phyloP scores from a whole-genome alignment of 495 filamentous ascomycete genomes.

The Aspergillus mulundensis region DNA sequence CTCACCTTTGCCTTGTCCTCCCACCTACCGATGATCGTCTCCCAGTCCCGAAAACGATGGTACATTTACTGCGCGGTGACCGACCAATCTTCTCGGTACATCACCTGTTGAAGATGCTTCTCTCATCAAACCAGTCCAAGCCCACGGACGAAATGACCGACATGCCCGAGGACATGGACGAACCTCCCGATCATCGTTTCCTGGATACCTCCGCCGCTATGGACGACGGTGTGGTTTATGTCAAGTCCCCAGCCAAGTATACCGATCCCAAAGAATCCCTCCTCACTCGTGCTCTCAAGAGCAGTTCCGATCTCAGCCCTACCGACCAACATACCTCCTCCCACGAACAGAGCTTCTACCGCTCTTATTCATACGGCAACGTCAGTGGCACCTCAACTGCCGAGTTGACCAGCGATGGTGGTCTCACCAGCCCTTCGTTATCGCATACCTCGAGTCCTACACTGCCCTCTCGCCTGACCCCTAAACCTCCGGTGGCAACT shows the following conservation, averaged over 20 bases:
- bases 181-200: constrained; percentile 39
- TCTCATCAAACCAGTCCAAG: constrained; percentile 40
- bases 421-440: constrained; percentile 83
- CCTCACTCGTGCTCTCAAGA: constrained; percentile 72
- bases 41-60: constrained; percentile 29
- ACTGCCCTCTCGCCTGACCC: constrained; percentile 42
- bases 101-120: constrained; percentile 45
- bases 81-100: constrained; percentile 39
- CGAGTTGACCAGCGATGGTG: constrained; percentile 88
- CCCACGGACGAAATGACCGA: constrained; percentile 40
- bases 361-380: constrained; percentile 72
- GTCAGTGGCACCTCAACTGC: constrained; percentile 73
- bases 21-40: constrained; percentile 11
- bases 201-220: constrained; percentile 26
- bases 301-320: constrained; percentile 52
- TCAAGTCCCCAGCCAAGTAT: constrained; percentile 37
- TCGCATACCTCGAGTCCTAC: constrained; percentile 87
- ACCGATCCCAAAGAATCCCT: constrained; percentile 64
- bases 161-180: constrained; percentile 49
- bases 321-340: constrained; percentile 32
- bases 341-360: constrained; percentile 42
- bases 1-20: constrained; percentile 1
- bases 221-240: constrained; percentile 32
- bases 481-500: constrained; percentile 19
- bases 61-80: constrained; percentile 36